A percentile compares a stretch with the other conserved stretches of the same genome.
phyloP scores from a whole-genome alignment of 2,329 filamentous ascomycete species.

The Aspergillus tubingensis region DNA sequence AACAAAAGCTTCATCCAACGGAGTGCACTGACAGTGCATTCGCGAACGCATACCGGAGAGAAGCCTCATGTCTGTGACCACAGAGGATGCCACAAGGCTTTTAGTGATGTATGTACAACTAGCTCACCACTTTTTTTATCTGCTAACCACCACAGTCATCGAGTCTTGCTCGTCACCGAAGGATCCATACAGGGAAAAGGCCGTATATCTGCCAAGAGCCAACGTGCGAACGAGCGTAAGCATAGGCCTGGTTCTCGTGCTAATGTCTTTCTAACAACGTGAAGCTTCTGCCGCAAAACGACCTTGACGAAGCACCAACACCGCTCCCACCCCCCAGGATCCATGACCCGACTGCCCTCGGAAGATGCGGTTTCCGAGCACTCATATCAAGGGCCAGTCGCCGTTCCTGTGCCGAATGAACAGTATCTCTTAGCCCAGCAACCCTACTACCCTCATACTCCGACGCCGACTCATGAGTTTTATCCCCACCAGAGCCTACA shows the following conservation, averaged over 20 bases:
- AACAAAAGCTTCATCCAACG: conserved; percentile 53
- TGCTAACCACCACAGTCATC: conserved; percentile 34
- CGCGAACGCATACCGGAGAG: conserved; percentile 48
- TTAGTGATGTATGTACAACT: conserved; percentile 43
- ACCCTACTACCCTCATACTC: conserved; percentile 36
- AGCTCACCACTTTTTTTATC: neutral
- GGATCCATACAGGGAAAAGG: conserved; percentile 44
- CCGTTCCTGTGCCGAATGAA: conserved; percentile 34
- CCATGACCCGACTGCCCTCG: conserved; percentile 37
- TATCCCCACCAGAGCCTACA: conserved; percentile 38
- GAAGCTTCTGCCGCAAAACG: conserved; percentile 45
- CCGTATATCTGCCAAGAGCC: conserved; percentile 45
- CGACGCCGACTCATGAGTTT: conserved; percentile 39
- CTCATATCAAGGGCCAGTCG: conserved; percentile 36
- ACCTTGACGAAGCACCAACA: conserved; percentile 45
- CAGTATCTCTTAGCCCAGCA: conserved; percentile 41
- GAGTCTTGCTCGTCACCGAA: conserved; percentile 43
- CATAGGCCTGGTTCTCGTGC: neutral
- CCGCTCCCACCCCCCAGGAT: conserved; percentile 40
- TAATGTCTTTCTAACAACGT: neutral
- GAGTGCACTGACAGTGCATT: conserved; percentile 50
- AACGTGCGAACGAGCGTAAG: conserved; percentile 42
- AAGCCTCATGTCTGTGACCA: conserved; percentile 48
- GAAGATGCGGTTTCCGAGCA: conserved; percentile 41
- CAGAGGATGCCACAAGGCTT: conserved; percentile 46